A percentile compares a stretch with the other conserved stretches of the same genome.
Evolutionary conservation across 2,329 filamentous ascomycete species (phyloP).

Genomic region (Dactylellina cionopaga): DNA sequence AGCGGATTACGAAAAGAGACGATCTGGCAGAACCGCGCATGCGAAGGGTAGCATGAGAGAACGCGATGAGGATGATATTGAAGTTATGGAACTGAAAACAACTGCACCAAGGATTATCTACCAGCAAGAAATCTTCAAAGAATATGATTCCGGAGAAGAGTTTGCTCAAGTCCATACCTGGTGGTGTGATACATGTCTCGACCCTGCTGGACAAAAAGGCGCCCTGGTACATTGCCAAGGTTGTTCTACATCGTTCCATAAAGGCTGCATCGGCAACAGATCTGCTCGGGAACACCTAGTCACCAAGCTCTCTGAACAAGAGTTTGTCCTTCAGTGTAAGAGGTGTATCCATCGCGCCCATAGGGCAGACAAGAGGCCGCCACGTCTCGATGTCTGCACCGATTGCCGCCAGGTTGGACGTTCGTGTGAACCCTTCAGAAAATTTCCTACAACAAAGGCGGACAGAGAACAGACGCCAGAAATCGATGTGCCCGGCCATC

Average conservation of each 20-base stretch:
- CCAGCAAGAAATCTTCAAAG: constrained; percentile 57
- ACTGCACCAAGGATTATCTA: constrained; percentile 58
- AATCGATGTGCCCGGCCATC: constrained; percentile 66
- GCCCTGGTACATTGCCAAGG: constrained; percentile 88
- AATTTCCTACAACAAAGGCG: constrained; percentile 73
- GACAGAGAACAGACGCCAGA: constrained; percentile 49
- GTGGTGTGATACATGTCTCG: constrained; percentile 76
- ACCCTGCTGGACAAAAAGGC: constrained; percentile 70
- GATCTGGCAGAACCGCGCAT: constrained; percentile 59
- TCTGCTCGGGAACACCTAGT: constrained; percentile 82
- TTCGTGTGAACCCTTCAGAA: constrained; percentile 79
- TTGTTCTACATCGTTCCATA: constrained; percentile 85
- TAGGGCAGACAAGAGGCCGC: constrained; percentile 75
- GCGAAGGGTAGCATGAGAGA: constrained; percentile 63
- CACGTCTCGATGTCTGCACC: constrained; percentile 77
- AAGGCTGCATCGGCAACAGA: constrained; percentile 79
- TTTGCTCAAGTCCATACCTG: constrained; percentile 77
- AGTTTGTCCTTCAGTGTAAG: constrained; percentile 89
- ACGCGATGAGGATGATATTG: constrained; percentile 63
- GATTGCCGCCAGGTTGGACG: constrained; percentile 72
- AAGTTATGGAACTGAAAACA: constrained; percentile 56
- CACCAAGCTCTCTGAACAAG: constrained; percentile 79
- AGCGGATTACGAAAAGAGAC: constrained; percentile 46
- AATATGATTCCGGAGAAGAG: constrained; percentile 68
- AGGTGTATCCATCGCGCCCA: constrained; percentile 77